These are phyloP conservation scores for Phylloporus rhodoxanthus DNA, from an alignment of 768 basidiomycete genomes.

Conservation along the genomic window DNA sequence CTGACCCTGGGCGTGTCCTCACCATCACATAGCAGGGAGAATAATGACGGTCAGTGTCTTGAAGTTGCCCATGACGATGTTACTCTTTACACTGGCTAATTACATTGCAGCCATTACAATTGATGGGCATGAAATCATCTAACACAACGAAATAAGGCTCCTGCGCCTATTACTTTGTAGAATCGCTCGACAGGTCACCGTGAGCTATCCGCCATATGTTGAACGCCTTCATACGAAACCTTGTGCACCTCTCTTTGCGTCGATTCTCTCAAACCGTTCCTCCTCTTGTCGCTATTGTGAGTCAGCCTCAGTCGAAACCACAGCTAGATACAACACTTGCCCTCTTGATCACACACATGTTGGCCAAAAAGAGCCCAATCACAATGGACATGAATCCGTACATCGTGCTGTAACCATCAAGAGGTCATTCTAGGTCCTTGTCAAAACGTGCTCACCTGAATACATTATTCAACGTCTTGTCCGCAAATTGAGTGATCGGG, in stretches of 20 bases:
- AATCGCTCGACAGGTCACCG: too few relatives aligned
- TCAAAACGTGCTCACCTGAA: conserved; percentile 59
- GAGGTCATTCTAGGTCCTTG: neutral
- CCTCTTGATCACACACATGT: conserved; percentile 82
- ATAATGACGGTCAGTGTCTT: too few relatives aligned
- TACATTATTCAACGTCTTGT: conserved; percentile 68
- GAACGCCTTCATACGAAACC: conserved; percentile 81
- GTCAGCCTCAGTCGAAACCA: conserved; percentile 3
- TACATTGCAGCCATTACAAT: too few relatives aligned
- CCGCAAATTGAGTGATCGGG: conserved; percentile 61
- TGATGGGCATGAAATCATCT: neutral
- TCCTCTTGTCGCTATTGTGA: conserved; percentile 61
- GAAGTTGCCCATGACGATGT: too few relatives aligned
- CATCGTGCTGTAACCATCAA: conserved; percentile 39
- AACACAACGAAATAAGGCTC: neutral
- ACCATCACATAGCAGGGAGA: too few relatives aligned
- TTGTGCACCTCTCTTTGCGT: conserved; percentile 78
- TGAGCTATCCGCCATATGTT: too few relatives aligned
- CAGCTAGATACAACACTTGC: conserved; percentile 27
- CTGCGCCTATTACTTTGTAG: too few relatives aligned
- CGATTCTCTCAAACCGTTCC: conserved; percentile 84
- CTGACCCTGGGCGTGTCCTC: too few relatives aligned
- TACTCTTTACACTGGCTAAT: too few relatives aligned
- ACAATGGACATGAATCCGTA: conserved; percentile 85
- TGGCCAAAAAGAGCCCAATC: conserved; percentile 67